These are phyloP conservation scores for Pulveroboletus sp. DNA, from an alignment of 768 basidiomycete species.

Conservation along the genomic window DNA sequence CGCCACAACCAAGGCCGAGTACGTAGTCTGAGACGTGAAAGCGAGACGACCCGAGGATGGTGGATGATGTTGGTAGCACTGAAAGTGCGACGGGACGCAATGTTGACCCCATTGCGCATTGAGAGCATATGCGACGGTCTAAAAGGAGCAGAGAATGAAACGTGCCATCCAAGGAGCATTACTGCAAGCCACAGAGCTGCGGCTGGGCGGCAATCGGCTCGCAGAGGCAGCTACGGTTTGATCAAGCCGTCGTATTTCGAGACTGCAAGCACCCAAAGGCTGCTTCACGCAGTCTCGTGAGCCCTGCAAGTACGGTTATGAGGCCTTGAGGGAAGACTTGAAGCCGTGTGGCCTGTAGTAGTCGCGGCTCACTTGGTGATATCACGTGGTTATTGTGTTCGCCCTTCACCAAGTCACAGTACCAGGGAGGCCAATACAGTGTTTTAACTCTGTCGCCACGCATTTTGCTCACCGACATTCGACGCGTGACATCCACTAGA, in stretches of 20 bases:
- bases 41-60: conserved; percentile 9
- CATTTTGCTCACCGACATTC: not conserved
- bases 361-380: not conserved
- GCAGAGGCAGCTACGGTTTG: conserved; percentile 35
- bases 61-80: conserved; percentile 1
- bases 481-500: not conserved
- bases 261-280: conserved; percentile 4
- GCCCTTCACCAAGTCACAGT: conserved; percentile 4
- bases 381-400: conserved; percentile 4
- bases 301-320: not conserved
- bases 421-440: not conserved
- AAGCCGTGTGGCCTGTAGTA: too few species aligned
- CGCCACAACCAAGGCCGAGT: conserved; percentile 27
- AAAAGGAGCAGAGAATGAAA: conserved; percentile 23
- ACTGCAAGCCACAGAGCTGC: conserved; percentile 35
- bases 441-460: not conserved
- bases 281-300: conserved; percentile 19
- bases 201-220: conserved; percentile 42
- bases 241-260: conserved; percentile 9
- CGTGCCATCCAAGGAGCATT: conserved; percentile 22
- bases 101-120: not conserved
- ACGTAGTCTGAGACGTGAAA: conserved; percentile 16
- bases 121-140: conserved; percentile 21
- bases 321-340: too few species aligned
- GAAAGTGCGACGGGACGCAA: conserved; percentile 25